Conservation (phyloP, 1,139 yeast genomes). For the Taphrina flavorubra region DNA sequence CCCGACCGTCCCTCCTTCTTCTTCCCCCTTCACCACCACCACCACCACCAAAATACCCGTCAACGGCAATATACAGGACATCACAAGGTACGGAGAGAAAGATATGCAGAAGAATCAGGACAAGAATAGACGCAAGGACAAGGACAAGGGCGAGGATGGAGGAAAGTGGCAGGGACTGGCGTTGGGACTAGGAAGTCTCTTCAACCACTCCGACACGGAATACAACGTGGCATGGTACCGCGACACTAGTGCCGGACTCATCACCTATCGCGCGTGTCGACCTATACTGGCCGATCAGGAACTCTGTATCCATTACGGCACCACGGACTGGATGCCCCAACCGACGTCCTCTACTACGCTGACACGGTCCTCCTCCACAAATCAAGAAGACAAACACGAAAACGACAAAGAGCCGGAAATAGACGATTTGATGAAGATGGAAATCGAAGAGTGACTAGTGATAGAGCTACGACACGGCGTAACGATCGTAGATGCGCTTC, state of each 20-base stretch:
- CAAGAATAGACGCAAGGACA: too few relatives aligned
- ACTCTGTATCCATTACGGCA: constrained; percentile 11
- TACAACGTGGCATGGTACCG: constrained; percentile 20
- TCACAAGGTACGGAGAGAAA: too few relatives aligned
- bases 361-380: neutral
- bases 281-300: constrained; percentile 2
- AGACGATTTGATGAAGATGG: constrained; percentile 7
- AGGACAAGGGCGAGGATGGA: too few relatives aligned
- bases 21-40: too few relatives aligned
- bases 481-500: constrained; percentile 15
- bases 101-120: too few relatives aligned
- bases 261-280: neutral
- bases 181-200: constrained; percentile 19
- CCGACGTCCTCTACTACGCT: too few relatives aligned
- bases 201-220: constrained; percentile 8
- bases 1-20: too few relatives aligned
- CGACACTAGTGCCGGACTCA: neutral
- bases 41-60: too few relatives aligned
- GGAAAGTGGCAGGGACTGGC: constrained; percentile 11
- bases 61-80: too few relatives aligned
- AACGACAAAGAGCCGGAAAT: too few relatives aligned
- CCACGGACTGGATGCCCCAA: constrained; percentile 7
- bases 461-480: neutral
- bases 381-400: neutral
- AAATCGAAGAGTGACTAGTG: too few relatives aligned